Conservation (phyloP, 345 rosid genomes). For the Rhodamnia rubescens region DNA sequence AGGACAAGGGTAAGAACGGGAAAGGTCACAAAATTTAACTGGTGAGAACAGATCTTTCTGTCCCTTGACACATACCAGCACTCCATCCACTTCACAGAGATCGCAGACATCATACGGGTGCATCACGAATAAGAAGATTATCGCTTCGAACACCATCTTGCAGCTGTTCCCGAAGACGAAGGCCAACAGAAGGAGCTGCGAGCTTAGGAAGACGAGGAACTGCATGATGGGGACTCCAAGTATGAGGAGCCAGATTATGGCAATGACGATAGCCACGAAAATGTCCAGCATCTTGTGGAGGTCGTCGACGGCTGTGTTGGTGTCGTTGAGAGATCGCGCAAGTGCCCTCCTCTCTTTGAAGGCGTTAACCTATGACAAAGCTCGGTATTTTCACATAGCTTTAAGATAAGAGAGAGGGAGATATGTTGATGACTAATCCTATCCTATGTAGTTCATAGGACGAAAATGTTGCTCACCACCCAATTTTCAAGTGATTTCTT, state of each 20-base stretch:
- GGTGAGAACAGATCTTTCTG: background rate
- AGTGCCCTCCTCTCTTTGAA: slow-evolving; percentile 31
- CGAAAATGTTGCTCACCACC: slow-evolving; percentile 21
- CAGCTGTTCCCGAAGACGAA: slow-evolving; percentile 43
- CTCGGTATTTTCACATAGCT: background rate
- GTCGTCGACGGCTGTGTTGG: slow-evolving; percentile 43
- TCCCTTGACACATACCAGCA: slow-evolving; percentile 12
- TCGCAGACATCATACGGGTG: slow-evolving; percentile 48
- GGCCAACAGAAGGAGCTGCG: slow-evolving; percentile 32
- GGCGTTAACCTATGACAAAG: slow-evolving; percentile 19
- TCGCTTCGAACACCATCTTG: slow-evolving; percentile 41
- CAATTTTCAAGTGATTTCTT: slow-evolving; percentile 20
- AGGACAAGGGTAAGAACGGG: background rate
- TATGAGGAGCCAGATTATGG: slow-evolving; percentile 34
- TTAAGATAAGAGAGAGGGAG: background rate
- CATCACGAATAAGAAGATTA: slow-evolving; percentile 40
- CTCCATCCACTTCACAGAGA: slow-evolving; percentile 39
- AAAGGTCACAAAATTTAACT: background rate
- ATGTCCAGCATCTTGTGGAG: slow-evolving; percentile 35
- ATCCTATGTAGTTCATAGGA: background rate
- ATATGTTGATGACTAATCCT: background rate
- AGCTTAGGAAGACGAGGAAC: slow-evolving; percentile 40
- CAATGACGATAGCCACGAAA: slow-evolving; percentile 16
- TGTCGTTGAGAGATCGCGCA: slow-evolving; percentile 37
- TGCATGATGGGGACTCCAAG: slow-evolving; percentile 32